Conservation (phyloP, 352 stramenopile genomes). For the Phytophthora pseudosyringae region DNA sequence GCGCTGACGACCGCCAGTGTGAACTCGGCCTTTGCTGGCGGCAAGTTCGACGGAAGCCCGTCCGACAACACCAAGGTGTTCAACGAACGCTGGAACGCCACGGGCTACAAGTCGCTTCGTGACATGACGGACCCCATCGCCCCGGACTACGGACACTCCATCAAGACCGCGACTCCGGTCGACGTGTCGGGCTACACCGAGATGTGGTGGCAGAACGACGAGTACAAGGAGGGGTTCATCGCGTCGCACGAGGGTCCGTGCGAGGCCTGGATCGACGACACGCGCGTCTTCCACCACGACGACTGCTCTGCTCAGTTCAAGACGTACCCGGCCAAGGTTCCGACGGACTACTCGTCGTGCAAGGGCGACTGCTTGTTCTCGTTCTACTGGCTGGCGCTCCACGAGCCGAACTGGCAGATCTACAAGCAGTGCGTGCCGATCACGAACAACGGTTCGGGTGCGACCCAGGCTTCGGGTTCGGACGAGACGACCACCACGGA, state of each 20-base stretch:
- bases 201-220: conserved; percentile 43
- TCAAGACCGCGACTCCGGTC: conserved; percentile 20
- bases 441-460: conserved; percentile 23
- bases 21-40: conserved; percentile 34
- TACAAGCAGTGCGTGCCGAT: conserved; percentile 44
- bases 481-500: neutral
- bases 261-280: conserved; percentile 34
- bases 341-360: conserved; percentile 23
- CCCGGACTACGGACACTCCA: conserved; percentile 35
- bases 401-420: conserved; percentile 35
- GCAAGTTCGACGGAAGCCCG: conserved; percentile 37
- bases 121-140: conserved; percentile 41
- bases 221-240: conserved; percentile 47
- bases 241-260: conserved; percentile 42
- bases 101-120: conserved; percentile 38
- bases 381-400: conserved; percentile 31
- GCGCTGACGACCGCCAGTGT: conserved; percentile 25
- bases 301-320: conserved; percentile 41
- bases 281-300: conserved; percentile 29
- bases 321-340: conserved; percentile 38
- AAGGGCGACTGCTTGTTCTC: conserved; percentile 25
- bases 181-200: conserved; percentile 36
- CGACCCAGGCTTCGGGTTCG: conserved; percentile 2
- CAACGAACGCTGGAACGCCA: conserved; percentile 30
- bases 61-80: conserved; percentile 38